Percentiles rank a stretch among this genome's conserved stretches.
phyloP scores from a whole-genome alignment of 2,329 filamentous ascomycete species.

The Aspergillus pseudotamarii region DNA sequence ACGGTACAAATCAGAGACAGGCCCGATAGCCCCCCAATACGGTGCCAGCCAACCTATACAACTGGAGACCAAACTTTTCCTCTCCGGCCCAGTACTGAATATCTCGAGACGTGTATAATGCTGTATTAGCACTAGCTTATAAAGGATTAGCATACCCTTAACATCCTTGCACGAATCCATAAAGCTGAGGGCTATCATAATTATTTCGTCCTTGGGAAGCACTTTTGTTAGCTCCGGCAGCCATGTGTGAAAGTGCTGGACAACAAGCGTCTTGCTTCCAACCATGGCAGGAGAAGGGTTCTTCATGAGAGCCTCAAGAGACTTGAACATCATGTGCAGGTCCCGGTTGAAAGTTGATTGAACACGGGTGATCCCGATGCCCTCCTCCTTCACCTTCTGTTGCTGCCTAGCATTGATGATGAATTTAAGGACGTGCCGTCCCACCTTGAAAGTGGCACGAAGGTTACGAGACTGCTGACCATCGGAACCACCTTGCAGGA shows the following conservation, averaged over 20 bases:
- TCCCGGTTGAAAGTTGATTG: slow-evolving; percentile 78
- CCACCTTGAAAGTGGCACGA: slow-evolving; percentile 91
- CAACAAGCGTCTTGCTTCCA: slow-evolving; percentile 90
- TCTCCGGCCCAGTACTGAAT: slow-evolving; percentile 77
- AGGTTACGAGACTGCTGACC: slow-evolving; percentile 81
- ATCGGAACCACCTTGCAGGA: slow-evolving; percentile 81
- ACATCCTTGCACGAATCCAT: slow-evolving; percentile 87
- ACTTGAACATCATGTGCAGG: slow-evolving; percentile 83
- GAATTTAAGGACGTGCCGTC: slow-evolving; percentile 89
- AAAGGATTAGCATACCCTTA: slow-evolving; percentile 87
- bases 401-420: slow-evolving; percentile 86
- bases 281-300: slow-evolving; percentile 83
- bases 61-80: slow-evolving; percentile 73
- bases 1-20: slow-evolving; percentile 81
- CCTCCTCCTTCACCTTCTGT: slow-evolving; percentile 85
- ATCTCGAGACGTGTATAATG: slow-evolving; percentile 83
- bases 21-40: slow-evolving; percentile 80
- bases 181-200: slow-evolving; percentile 89
- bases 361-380: slow-evolving; percentile 76
- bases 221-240: slow-evolving; percentile 83
- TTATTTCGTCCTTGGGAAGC: slow-evolving; percentile 78
- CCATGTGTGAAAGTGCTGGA: slow-evolving; percentile 97
- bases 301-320: slow-evolving; percentile 85
- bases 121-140: slow-evolving; percentile 89
- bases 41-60: slow-evolving; percentile 89